phyloP scores from a whole-genome alignment of 2,329 filamentous ascomycete species.

The Cercospora janseana region DNA sequence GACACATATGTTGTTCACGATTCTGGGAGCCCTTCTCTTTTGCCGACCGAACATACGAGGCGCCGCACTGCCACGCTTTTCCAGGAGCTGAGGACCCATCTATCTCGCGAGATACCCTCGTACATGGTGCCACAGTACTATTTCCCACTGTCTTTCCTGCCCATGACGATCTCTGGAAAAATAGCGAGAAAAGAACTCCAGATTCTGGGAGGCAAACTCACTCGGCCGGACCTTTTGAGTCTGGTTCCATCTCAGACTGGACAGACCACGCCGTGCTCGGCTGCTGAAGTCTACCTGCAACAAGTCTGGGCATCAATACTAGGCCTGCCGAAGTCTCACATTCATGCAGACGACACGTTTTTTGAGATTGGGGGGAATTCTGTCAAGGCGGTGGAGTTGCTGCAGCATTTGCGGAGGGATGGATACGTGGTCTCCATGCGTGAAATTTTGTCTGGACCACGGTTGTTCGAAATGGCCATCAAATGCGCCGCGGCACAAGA shows the following conservation, averaged over 20 bases:
- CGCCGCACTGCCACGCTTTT: not conserved
- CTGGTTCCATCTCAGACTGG: not conserved
- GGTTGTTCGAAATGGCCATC: not conserved
- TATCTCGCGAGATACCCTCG: not conserved
- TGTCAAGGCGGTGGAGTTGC: not conserved
- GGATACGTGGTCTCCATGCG: not conserved
- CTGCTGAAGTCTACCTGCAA: not conserved
- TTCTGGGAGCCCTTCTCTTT: not conserved
- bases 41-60: not conserved
- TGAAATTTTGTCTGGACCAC: not conserved
- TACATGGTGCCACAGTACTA: slow-evolving; percentile 58
- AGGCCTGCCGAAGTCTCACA: not conserved
- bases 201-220: not conserved
- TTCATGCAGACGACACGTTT: not conserved
- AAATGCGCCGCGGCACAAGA: too few species aligned
- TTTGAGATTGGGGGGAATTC: not conserved
- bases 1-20: not conserved
- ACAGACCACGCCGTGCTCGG: not conserved
- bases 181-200: slow-evolving; percentile 53
- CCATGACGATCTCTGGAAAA: slow-evolving; percentile 72
- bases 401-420: not conserved
- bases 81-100: not conserved
- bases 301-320: slow-evolving; percentile 3
- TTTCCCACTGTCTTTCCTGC: slow-evolving; percentile 66
- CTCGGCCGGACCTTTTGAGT: not conserved